Conservation (phyloP, 192 early-diverging fungal species). For the Coemansia sp. region DNA sequence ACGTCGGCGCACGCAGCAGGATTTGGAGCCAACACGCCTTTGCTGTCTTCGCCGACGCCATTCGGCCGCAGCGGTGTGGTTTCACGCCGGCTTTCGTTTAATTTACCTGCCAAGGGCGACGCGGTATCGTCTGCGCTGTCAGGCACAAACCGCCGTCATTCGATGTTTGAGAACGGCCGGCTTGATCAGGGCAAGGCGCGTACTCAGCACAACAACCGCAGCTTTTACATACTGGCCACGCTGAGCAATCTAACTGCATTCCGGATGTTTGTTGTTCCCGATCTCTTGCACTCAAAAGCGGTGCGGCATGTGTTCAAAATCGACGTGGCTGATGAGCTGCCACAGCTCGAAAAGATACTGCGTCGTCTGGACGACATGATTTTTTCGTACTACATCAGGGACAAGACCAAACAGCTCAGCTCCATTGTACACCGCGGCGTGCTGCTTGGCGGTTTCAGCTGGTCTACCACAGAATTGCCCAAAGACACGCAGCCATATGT, state of each 20-base stretch:
- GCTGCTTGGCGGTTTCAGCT: conserved; percentile 85
- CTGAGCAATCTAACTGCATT: conserved; percentile 83
- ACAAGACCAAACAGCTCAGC: conserved; percentile 67
- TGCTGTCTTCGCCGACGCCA: conserved; percentile 53
- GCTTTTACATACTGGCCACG: conserved; percentile 67
- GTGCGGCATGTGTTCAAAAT: conserved; percentile 61
- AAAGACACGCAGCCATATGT: conserved; percentile 88
- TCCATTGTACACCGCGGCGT: conserved; percentile 80
- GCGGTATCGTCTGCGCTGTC: not conserved
- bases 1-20: not conserved
- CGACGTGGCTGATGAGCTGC: conserved; percentile 57
- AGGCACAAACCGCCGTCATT: conserved; percentile 22
- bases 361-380: conserved; percentile 80
- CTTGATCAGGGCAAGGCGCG: conserved; percentile 14
- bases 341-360: conserved; percentile 72
- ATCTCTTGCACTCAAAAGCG: conserved; percentile 73
- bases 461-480: conserved; percentile 71
- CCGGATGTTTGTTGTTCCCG: conserved; percentile 70
- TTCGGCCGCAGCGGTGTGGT: conserved; percentile 33
- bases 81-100: conserved; percentile 41
- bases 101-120: conserved; percentile 25
- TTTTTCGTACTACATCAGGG: conserved; percentile 84
- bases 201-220: conserved; percentile 26
- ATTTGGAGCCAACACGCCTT: conserved; percentile 2
- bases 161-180: conserved; percentile 16